Evolutionary conservation across 2,329 filamentous ascomycete species (phyloP).

Genomic region (Emergomyces pasteurianus): DNA sequence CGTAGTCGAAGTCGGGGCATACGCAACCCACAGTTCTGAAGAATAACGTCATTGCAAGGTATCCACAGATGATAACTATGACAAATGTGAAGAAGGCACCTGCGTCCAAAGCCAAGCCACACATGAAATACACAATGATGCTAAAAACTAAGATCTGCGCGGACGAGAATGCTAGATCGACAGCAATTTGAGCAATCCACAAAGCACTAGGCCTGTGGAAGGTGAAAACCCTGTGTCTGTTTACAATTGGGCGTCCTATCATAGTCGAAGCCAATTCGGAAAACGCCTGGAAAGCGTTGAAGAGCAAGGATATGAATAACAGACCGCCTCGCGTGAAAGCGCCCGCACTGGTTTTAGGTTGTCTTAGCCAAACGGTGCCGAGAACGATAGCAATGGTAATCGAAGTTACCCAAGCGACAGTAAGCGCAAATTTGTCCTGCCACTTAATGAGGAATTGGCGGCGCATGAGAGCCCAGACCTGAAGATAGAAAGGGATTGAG

Average conservation of each 20-base stretch:
- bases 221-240: slow-evolving; percentile 78
- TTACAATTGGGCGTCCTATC: slow-evolving; percentile 79
- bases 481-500: slow-evolving; percentile 66
- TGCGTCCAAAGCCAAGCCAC: slow-evolving; percentile 60
- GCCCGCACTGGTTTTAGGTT: slow-evolving; percentile 50
- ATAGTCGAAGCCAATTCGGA: slow-evolving; percentile 76
- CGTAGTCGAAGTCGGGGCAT: slow-evolving; percentile 73
- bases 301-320: slow-evolving; percentile 75
- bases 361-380: slow-evolving; percentile 68
- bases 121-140: slow-evolving; percentile 74
- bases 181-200: slow-evolving; percentile 65
- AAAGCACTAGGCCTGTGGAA: slow-evolving; percentile 80
- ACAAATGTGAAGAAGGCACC: slow-evolving; percentile 79
- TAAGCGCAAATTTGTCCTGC: slow-evolving; percentile 63
- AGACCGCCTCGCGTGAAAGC: slow-evolving; percentile 72
- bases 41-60: slow-evolving; percentile 76
- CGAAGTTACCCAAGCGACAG: slow-evolving; percentile 57
- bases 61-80: slow-evolving; percentile 61
- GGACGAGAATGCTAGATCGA: slow-evolving; percentile 75
- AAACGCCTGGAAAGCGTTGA: slow-evolving; percentile 72
- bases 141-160: slow-evolving; percentile 67
- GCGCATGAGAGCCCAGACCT: slow-evolving; percentile 49
- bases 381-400: slow-evolving; percentile 66
- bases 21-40: slow-evolving; percentile 68
- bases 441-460: slow-evolving; percentile 66